Evolutionary conservation across 2,329 filamentous ascomycete species (phyloP).

Genomic region (Chalara sp.): DNA sequence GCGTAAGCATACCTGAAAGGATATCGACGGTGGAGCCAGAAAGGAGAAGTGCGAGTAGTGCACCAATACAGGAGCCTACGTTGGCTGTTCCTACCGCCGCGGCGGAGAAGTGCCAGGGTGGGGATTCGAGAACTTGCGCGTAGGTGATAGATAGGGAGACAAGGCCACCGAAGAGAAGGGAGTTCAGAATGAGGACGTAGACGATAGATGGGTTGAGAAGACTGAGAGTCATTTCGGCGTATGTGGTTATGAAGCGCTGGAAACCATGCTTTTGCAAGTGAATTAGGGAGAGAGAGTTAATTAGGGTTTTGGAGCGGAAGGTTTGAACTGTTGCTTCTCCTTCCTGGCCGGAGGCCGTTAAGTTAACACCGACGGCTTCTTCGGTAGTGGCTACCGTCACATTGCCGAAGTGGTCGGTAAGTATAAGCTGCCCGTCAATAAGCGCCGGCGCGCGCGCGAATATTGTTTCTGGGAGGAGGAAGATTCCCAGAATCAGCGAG

Average conservation of each 20-base stretch:
- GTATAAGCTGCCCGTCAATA: conserved; percentile 33
- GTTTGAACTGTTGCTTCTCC: background rate
- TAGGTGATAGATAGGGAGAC: conserved; percentile 8
- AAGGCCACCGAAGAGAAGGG: conserved; percentile 10
- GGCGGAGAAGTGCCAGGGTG: conserved; percentile 10
- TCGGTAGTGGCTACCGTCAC: conserved; percentile 30
- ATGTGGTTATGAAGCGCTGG: background rate
- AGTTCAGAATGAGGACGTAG: conserved; percentile 24
- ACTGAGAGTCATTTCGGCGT: conserved; percentile 32
- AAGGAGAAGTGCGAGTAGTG: conserved; percentile 4
- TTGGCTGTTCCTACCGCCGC: conserved; percentile 5
- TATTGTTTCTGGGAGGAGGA: conserved; percentile 32
- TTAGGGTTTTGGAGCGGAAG: background rate
- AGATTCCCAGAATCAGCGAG: conserved; percentile 23
- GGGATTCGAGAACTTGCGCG: background rate
- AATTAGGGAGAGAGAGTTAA: background rate
- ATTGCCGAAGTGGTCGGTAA: conserved; percentile 32
- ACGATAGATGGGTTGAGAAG: conserved; percentile 50
- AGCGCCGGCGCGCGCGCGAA: conserved; percentile 34
- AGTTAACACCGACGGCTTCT: conserved; percentile 14
- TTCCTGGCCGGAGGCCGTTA: background rate
- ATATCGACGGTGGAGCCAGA: background rate
- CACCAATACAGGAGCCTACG: conserved; percentile 3
- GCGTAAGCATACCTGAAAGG: background rate
- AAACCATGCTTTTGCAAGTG: background rate